Conservation (phyloP, 1,284 basidiomycete genomes). For the Macrocystidia cucumis region DNA sequence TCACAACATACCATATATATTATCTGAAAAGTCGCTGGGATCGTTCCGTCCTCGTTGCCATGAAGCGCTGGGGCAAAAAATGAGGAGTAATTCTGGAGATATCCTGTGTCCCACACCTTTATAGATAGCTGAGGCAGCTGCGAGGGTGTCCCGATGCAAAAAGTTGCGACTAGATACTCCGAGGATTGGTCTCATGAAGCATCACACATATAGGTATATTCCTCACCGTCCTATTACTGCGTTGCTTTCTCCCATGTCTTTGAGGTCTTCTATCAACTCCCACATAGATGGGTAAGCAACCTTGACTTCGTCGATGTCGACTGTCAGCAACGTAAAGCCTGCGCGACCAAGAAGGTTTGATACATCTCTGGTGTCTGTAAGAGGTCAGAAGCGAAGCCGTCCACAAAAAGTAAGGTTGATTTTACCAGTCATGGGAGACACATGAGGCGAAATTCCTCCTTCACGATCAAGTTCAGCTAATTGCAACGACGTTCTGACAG, state of each 20-base stretch:
- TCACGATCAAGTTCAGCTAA: conserved; percentile 92
- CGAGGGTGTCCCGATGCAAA: conserved; percentile 81
- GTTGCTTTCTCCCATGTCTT: conserved; percentile 96
- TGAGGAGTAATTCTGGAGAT: neutral
- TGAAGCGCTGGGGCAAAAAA: conserved; percentile 61
- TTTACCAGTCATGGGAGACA: conserved; percentile 96
- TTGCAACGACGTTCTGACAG: conserved; percentile 66
- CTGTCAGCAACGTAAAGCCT: conserved; percentile 90
- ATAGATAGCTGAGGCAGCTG: conserved; percentile 92
- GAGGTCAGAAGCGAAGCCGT: neutral
- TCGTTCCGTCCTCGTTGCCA: conserved; percentile 72
- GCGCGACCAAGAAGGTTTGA: conserved; percentile 90
- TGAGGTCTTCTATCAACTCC: conserved; percentile 91
- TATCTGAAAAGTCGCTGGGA: conserved; percentile 95
- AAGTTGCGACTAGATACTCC: conserved; percentile 48
- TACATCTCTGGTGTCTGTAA: conserved; percentile 78
- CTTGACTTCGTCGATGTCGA: conserved; percentile 92
- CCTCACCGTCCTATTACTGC: conserved; percentile 77
- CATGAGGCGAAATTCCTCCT: conserved; percentile 90
- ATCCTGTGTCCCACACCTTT: conserved; percentile 44
- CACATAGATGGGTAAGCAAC: conserved; percentile 94
- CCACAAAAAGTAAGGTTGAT: conserved; percentile 7
- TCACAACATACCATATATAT: conserved; percentile 76
- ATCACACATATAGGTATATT: too few species aligned
- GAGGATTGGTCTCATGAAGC: too few species aligned